A percentile compares a stretch with the other conserved stretches of the same genome.
Evolutionary conservation across 768 basidiomycete species (phyloP).

Genomic region (Mycena pura): DNA sequence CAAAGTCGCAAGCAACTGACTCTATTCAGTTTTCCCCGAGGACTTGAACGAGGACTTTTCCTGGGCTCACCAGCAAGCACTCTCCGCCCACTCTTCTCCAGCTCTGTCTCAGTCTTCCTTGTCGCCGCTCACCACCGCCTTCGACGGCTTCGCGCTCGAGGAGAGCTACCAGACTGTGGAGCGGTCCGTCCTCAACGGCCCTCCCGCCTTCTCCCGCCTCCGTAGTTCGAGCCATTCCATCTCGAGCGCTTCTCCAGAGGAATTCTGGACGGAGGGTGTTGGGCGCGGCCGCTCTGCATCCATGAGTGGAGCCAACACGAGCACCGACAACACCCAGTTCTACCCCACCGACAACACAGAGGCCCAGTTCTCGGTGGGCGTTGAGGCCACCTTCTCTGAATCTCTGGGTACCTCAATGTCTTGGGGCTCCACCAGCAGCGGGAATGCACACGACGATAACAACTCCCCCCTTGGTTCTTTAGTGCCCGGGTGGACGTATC

Average conservation of each 20-base stretch:
- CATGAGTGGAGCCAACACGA: slow-evolving; percentile 10
- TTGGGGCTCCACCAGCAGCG: slow-evolving; percentile 14
- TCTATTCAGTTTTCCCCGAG: slow-evolving; percentile 21
- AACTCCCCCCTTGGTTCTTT: not conserved
- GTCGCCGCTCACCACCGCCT: slow-evolving; percentile 22
- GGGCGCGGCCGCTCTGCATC: slow-evolving; percentile 26
- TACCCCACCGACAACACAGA: slow-evolving; percentile 5
- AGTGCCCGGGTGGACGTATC: slow-evolving; percentile 8
- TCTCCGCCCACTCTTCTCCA: slow-evolving; percentile 20
- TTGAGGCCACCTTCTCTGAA: not conserved
- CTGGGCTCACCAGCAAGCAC: not conserved
- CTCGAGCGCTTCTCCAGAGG: slow-evolving; percentile 1
- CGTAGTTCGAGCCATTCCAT: slow-evolving; percentile 23
- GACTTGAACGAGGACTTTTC: slow-evolving; percentile 15
- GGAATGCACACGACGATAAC: not conserved
- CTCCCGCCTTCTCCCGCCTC: slow-evolving; percentile 13
- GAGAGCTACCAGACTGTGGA: slow-evolving; percentile 9
- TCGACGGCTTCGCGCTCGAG: slow-evolving; percentile 16
- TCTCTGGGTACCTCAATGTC: slow-evolving; percentile 13
- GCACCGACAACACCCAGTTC: slow-evolving; percentile 19
- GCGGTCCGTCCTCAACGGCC: slow-evolving; percentile 7
- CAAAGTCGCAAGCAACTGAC: not conserved
- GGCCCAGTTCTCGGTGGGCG: slow-evolving; percentile 12
- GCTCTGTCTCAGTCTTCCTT: slow-evolving; percentile 18
- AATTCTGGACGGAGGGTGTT: slow-evolving; percentile 24